These are phyloP conservation scores for Botrytis sinoallii DNA, from an alignment of 2,329 filamentous ascomycete species.

Conservation along the genomic window DNA sequence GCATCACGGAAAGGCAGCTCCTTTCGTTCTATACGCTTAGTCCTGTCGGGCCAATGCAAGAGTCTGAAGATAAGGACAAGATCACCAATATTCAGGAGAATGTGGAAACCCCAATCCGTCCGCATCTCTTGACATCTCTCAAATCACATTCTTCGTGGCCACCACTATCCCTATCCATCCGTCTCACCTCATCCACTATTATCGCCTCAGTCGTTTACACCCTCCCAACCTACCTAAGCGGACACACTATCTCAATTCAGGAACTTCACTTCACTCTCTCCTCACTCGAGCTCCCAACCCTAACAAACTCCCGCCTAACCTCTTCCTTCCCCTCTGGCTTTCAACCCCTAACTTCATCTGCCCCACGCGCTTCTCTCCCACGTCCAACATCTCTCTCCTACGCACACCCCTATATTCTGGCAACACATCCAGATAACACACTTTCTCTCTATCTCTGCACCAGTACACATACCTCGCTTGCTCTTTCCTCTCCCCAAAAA, in stretches of 20 bases:
- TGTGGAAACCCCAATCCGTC: not conserved
- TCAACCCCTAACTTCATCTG: not conserved
- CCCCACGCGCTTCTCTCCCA: not conserved
- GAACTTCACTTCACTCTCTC: constrained; percentile 45
- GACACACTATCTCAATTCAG: constrained; percentile 91
- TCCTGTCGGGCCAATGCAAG: not conserved
- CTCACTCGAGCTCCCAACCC: not conserved
- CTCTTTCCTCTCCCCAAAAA: constrained; percentile 57
- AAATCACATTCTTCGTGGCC: constrained; percentile 75
- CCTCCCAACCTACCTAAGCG: constrained; percentile 69
- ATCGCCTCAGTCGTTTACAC: constrained; percentile 87
- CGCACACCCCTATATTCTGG: constrained; percentile 65
- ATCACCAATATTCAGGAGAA: not conserved
- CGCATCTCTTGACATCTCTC: constrained; percentile 67
- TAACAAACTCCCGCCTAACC: constrained; percentile 6
- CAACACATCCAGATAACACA: constrained; percentile 68
- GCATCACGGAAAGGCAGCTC: constrained; percentile 70
- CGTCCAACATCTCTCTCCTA: constrained; percentile 41
- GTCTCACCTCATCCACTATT: constrained; percentile 60
- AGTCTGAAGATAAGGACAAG: not conserved
- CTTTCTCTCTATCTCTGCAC: constrained; percentile 66
- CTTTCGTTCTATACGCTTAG: constrained; percentile 68
- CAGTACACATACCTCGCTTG: constrained; percentile 53
- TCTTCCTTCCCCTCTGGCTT: constrained; percentile 4
- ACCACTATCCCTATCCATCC: constrained; percentile 78